A percentile compares a stretch with the other conserved stretches of the same genome.
Evolutionary conservation across 306 rosid species (phyloP).

Genomic region (Sicyos baderoa): DNA sequence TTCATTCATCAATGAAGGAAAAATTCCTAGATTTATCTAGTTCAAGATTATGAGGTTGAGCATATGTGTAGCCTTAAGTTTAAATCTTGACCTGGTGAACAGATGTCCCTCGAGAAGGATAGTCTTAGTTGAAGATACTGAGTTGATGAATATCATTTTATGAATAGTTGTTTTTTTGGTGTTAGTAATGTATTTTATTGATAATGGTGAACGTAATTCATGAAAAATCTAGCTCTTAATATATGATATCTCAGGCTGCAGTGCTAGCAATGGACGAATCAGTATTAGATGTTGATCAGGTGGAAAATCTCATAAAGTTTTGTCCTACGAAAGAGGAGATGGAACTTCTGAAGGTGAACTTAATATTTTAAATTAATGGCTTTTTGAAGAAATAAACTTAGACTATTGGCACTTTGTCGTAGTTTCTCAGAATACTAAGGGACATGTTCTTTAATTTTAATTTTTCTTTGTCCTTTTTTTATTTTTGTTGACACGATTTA

Average conservation of each 20-base stretch:
- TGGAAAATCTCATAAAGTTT: constrained; percentile 86
- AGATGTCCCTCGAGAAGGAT: not conserved
- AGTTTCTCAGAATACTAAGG: not conserved
- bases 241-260: constrained; percentile 64
- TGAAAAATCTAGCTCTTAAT: constrained; percentile 18
- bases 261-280: constrained; percentile 88
- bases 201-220: constrained; percentile 8
- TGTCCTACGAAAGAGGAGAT: constrained; percentile 99
- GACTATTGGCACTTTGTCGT: not conserved
- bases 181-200: not conserved
- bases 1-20: too few species aligned
- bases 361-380: not conserved
- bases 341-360: constrained; percentile 85
- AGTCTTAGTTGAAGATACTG: not conserved
- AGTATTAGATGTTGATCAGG: constrained; percentile 88
- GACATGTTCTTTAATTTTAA: too few species aligned
- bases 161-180: not conserved
- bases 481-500: constrained; percentile 25
- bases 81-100: not conserved
- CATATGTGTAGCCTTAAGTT: constrained; percentile 1
- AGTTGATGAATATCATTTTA: not conserved
- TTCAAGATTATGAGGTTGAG: not conserved
- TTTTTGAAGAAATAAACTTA: not conserved
- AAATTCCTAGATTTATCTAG: too few species aligned
- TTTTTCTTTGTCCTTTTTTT: not conserved